phyloP scores from a whole-genome alignment of 2,329 filamentous ascomycete genomes.

The Epichloe coenophiala region DNA sequence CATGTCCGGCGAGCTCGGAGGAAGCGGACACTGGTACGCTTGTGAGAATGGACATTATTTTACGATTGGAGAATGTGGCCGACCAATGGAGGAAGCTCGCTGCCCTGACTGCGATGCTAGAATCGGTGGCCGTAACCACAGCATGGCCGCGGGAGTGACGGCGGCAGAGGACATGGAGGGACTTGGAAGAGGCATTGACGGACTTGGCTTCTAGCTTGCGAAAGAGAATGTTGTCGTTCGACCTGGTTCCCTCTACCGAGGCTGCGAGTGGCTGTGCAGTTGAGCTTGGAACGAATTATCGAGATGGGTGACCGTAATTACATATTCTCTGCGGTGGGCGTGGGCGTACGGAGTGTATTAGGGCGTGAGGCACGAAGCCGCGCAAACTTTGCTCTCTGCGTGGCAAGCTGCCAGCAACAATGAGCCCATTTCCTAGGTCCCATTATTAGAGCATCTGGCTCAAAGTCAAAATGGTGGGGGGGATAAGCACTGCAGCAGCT shows the following conservation, averaged over 20 bases:
- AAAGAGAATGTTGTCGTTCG: not conserved
- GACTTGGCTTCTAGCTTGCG: not conserved
- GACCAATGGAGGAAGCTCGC: conserved; percentile 44
- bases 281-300: too few species aligned
- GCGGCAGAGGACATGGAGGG: conserved; percentile 21
- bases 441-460: too few species aligned
- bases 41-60: conserved; percentile 47
- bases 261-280: too few species aligned
- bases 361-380: too few species aligned
- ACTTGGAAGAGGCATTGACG: not conserved
- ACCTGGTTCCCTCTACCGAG: not conserved
- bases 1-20: conserved; percentile 35
- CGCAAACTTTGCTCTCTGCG: too few species aligned
- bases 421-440: too few species aligned
- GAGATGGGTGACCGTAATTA: too few species aligned
- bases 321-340: too few species aligned
- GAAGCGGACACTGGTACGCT: conserved; percentile 49
- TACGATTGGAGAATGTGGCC: conserved; percentile 52
- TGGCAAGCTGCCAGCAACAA: too few species aligned
- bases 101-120: conserved; percentile 49
- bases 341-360: too few species aligned
- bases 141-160: conserved; percentile 34
- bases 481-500: too few species aligned
- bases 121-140: conserved; percentile 43
- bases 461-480: too few species aligned